Conservation (phyloP, 768 basidiomycete genomes). For the Lepiota venenata region DNA sequence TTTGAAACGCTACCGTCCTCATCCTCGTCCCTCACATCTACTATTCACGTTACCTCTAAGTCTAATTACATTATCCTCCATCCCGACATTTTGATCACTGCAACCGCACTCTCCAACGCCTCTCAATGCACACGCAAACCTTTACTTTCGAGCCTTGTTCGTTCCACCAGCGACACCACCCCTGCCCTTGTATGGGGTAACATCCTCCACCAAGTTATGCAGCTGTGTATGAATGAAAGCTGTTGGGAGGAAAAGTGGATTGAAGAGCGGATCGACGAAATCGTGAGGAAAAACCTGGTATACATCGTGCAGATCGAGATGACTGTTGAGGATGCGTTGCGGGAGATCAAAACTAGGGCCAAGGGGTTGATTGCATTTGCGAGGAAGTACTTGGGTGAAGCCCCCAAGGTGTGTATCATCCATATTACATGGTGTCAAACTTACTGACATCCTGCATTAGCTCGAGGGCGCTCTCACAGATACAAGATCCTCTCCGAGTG, state of each 20-base stretch:
- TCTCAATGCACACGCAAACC: constrained; percentile 85
- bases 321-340: constrained; percentile 27
- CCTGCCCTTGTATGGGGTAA: constrained; percentile 87
- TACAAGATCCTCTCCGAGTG: constrained; percentile 49
- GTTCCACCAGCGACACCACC: constrained; percentile 53
- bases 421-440: background rate
- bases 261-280: constrained; percentile 54
- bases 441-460: constrained; percentile 31
- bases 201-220: constrained; percentile 90
- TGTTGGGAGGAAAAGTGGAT: constrained; percentile 66
- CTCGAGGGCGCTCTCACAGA: constrained; percentile 63
- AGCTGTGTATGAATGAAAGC: constrained; percentile 61
- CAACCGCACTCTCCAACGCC: constrained; percentile 83
- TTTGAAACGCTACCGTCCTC: constrained; percentile 28
- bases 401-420: constrained; percentile 53
- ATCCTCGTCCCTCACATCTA: constrained; percentile 29
- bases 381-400: constrained; percentile 57
- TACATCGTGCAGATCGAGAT: constrained; percentile 62
- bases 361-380: constrained; percentile 64
- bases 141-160: constrained; percentile 65
- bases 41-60: constrained; percentile 58
- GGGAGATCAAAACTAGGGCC: constrained; percentile 36
- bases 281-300: constrained; percentile 48
- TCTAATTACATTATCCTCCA: constrained; percentile 80
- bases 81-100: constrained; percentile 89